phyloP scores from a whole-genome alignment of 1,284 basidiomycete genomes.

The Ceratobasidium sp. region DNA sequence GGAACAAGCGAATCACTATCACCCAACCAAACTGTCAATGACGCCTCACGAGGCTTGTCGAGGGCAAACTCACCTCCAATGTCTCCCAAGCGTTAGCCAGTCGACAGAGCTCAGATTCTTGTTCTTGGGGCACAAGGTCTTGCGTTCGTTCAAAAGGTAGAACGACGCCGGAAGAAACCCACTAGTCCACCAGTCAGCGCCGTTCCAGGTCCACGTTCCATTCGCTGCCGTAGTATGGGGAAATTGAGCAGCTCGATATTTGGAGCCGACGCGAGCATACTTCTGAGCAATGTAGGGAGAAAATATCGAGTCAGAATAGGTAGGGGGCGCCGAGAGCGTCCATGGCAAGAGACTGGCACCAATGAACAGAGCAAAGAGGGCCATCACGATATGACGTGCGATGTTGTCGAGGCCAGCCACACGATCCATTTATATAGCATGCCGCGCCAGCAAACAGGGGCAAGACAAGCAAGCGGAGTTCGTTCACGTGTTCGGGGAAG shows the following conservation, averaged over 20 bases:
- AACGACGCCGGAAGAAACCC: conserved; percentile 75
- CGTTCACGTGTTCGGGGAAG: not conserved
- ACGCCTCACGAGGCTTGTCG: not conserved
- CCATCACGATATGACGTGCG: conserved; percentile 18
- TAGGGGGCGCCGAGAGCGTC: conserved; percentile 3
- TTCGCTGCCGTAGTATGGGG: conserved; percentile 68
- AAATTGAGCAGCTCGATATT: conserved; percentile 62
- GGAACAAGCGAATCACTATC: conserved; percentile 58
- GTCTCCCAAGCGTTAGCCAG: conserved; percentile 68
- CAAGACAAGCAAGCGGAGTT: not conserved
- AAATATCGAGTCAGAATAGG: conserved; percentile 35
- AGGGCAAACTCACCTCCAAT: conserved; percentile 53
- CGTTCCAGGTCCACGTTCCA: conserved; percentile 68
- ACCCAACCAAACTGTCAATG: conserved; percentile 67
- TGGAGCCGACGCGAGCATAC: conserved; percentile 30
- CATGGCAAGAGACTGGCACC: not conserved
- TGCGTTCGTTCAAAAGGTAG: conserved; percentile 67
- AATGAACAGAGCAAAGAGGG: conserved; percentile 20
- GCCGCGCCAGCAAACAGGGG: not conserved
- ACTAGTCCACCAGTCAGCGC: conserved; percentile 72
- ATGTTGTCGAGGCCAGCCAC: not conserved
- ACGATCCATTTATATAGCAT: conserved; percentile 13
- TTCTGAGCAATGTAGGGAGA: conserved; percentile 40
- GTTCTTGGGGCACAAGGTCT: conserved; percentile 60
- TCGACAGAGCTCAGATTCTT: conserved; percentile 42